phyloP scores from a whole-genome alignment of 2,329 filamentous ascomycete species.

The Paraphaeosphaeria minitans region DNA sequence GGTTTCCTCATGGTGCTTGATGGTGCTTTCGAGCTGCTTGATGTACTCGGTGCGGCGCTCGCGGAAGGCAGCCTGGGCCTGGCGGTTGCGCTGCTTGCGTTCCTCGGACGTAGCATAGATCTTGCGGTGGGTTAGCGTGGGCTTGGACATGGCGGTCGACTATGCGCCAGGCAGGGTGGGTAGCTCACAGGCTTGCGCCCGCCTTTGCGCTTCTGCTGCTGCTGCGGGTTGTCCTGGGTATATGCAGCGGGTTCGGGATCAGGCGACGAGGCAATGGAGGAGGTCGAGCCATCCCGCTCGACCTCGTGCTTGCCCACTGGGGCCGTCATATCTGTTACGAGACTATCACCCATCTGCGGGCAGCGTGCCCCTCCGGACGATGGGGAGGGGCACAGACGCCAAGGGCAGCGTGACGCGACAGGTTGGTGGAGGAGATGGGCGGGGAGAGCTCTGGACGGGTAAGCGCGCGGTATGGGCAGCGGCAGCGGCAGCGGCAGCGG shows the following conservation, averaged over 20 bases:
- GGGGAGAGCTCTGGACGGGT: slow-evolving; percentile 39
- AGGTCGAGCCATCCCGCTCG: slow-evolving; percentile 52
- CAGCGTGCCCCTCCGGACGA: slow-evolving; percentile 49
- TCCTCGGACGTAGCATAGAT: slow-evolving; percentile 99
- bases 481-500: slow-evolving; percentile 44
- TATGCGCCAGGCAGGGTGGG: slow-evolving; percentile 28
- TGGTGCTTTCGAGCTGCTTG: slow-evolving; percentile 96
- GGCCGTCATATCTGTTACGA: slow-evolving; percentile 51
- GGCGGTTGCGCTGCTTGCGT: slow-evolving; percentile 94
- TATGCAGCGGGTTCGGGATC: slow-evolving; percentile 52
- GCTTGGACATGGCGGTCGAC: slow-evolving; percentile 38
- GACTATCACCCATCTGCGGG: slow-evolving; percentile 58
- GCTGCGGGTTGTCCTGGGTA: slow-evolving; percentile 51
- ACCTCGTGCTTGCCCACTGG: slow-evolving; percentile 53
- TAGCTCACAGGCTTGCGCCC: slow-evolving; percentile 89
- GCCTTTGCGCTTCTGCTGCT: slow-evolving; percentile 88
- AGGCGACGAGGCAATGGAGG: slow-evolving; percentile 56
- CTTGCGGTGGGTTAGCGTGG: slow-evolving; percentile 60
- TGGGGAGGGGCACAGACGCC: slow-evolving; percentile 45
- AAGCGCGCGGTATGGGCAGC: slow-evolving; percentile 44
- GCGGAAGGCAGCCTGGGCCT: slow-evolving; percentile 95
- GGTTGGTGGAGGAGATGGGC: slow-evolving; percentile 18
- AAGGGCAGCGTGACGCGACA: slow-evolving; percentile 44
- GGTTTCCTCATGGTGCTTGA: slow-evolving; percentile 95
- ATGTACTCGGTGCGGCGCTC: slow-evolving; percentile 98